These are phyloP conservation scores for Ascochyta rabiei DNA, from an alignment of 2,329 filamentous ascomycete species.

Conservation along the genomic window DNA sequence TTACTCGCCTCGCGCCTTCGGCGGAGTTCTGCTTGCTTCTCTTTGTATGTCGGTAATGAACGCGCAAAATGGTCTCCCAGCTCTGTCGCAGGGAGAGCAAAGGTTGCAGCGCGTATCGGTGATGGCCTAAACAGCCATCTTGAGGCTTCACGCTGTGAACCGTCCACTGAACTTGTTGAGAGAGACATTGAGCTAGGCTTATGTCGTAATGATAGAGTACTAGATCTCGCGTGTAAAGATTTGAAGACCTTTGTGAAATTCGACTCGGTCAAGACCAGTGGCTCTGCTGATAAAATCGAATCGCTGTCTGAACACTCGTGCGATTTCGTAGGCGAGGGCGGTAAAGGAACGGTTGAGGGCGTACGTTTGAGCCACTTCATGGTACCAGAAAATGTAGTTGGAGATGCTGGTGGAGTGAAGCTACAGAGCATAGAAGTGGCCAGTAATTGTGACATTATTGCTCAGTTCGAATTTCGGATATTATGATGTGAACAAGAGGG, in stretches of 20 bases:
- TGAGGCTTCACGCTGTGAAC: background rate
- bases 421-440: background rate
- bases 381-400: background rate
- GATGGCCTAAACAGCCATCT: slow-evolving; percentile 1
- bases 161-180: background rate
- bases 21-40: background rate
- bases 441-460: slow-evolving; percentile 1
- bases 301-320: background rate
- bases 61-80: slow-evolving; percentile 1
- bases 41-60: background rate
- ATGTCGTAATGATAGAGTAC: background rate
- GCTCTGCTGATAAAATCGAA: background rate
- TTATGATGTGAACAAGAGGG: background rate
- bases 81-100: background rate
- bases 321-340: background rate
- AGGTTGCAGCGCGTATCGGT: background rate
- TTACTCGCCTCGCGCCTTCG: background rate
- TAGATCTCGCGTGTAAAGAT: background rate
- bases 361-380: slow-evolving; percentile 5
- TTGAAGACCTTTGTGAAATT: background rate
- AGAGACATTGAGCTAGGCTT: background rate
- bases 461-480: background rate
- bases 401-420: background rate
- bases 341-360: background rate
- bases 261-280: background rate